Percentiles rank a stretch among this genome's conserved stretches.
Evolutionary conservation across 1,284 basidiomycete species (phyloP).

Genomic region (Agroathelia rolfsii): DNA sequence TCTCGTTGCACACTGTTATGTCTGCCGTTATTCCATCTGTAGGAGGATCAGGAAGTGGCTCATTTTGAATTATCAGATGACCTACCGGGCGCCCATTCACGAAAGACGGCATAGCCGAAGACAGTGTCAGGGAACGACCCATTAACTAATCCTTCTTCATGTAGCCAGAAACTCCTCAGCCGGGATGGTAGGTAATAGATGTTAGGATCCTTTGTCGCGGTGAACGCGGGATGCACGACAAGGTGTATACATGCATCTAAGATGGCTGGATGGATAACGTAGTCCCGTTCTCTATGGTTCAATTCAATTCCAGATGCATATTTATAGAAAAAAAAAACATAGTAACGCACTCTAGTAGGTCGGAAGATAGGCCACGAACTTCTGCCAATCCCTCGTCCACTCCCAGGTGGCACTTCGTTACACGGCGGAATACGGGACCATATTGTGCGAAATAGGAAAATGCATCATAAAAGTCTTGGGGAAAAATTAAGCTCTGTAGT

Average conservation of each 20-base stretch:
- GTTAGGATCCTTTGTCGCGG: constrained; percentile 15
- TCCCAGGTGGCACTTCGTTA: constrained; percentile 9
- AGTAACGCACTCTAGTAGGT: constrained; percentile 10
- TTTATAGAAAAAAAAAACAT: constrained; percentile 3
- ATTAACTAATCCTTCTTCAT: constrained; percentile 11
- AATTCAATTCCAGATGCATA: not conserved
- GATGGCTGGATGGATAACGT: constrained; percentile 30
- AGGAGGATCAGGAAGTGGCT: too few relatives aligned
- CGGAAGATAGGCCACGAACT: constrained; percentile 8
- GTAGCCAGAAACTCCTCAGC: constrained; percentile 12
- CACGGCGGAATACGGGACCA: constrained; percentile 14
- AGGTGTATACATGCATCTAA: constrained; percentile 26
- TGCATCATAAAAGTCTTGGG: constrained; percentile 12
- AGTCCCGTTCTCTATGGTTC: constrained; percentile 15
- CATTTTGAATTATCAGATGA: too few relatives aligned
- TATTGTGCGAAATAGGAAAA: constrained; percentile 15
- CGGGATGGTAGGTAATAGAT: constrained; percentile 23
- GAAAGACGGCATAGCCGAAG: constrained; percentile 12
- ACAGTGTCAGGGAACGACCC: constrained; percentile 12
- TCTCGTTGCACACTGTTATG: too few relatives aligned
- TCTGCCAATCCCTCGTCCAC: constrained; percentile 12
- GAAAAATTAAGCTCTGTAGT: constrained; percentile 1
- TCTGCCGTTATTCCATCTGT: too few relatives aligned
- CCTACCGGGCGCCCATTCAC: constrained; percentile 19
- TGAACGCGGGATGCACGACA: constrained; percentile 18